Evolutionary conservation across 2,329 filamentous ascomycete species (phyloP).

Genomic region (Cladosporium sp.): DNA sequence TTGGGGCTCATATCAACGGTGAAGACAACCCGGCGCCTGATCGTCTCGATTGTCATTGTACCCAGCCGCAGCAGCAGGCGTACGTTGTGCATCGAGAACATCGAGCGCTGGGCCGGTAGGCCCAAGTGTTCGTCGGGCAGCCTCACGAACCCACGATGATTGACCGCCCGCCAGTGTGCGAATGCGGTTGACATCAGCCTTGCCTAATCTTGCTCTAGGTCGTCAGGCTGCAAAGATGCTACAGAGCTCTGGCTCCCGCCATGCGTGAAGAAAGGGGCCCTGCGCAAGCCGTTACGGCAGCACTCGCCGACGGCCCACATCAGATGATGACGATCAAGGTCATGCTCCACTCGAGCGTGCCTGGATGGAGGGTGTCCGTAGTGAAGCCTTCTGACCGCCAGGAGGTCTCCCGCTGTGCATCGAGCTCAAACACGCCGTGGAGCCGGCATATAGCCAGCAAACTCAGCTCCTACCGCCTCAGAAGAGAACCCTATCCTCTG

Average conservation of each 20-base stretch:
- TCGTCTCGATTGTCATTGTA: slow-evolving; percentile 1
- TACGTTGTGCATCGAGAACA: slow-evolving; percentile 4
- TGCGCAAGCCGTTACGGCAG: slow-evolving; percentile 18
- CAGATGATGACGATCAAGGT: slow-evolving; percentile 11
- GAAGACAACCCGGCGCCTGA: neutral
- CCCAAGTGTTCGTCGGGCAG: slow-evolving; percentile 11
- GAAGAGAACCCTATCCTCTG: neutral
- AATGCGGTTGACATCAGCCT: neutral
- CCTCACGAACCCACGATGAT: slow-evolving; percentile 18
- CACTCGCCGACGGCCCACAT: slow-evolving; percentile 11
- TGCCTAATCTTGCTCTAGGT: slow-evolving; percentile 16
- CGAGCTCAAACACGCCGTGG: slow-evolving; percentile 9
- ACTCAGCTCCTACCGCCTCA: neutral
- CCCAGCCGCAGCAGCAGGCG: slow-evolving; percentile 3
- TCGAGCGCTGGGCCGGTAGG: slow-evolving; percentile 9
- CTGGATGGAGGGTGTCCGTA: neutral
- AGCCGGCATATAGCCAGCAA: slow-evolving; percentile 17
- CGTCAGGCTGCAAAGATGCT: slow-evolving; percentile 7
- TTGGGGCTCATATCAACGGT: slow-evolving; percentile 5
- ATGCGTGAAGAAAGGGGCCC: slow-evolving; percentile 16
- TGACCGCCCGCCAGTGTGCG: slow-evolving; percentile 14
- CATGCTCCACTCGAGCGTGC: slow-evolving; percentile 9
- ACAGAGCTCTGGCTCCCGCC: neutral
- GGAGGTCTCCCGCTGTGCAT: neutral
- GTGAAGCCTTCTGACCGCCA: slow-evolving; percentile 16